phyloP scores from a whole-genome alignment of 768 basidiomycete genomes.

The Hysterangium stoloniferum region DNA sequence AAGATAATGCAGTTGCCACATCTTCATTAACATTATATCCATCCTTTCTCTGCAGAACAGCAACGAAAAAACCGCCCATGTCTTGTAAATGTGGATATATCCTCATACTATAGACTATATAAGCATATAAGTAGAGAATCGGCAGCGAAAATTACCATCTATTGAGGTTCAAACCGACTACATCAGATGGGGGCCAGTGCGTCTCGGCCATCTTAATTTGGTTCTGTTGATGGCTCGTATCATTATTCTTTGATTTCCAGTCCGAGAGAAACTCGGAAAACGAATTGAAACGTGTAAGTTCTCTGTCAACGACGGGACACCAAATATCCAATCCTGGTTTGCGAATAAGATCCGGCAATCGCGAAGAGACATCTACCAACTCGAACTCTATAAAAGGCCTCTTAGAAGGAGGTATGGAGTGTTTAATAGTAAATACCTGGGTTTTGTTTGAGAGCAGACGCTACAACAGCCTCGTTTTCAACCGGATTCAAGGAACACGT shows the following conservation, averaged over 20 bases:
- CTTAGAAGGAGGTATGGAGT: not conserved
- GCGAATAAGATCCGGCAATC: constrained; percentile 63
- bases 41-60: constrained; percentile 55
- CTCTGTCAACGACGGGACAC: constrained; percentile 57
- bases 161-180: constrained; percentile 49
- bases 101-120: constrained; percentile 49
- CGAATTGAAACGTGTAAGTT: constrained; percentile 2
- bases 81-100: constrained; percentile 95
- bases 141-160: constrained; percentile 47
- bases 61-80: constrained; percentile 97
- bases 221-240: constrained; percentile 6
- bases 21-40: not conserved
- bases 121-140: not conserved
- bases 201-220: constrained; percentile 54
- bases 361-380: constrained; percentile 70
- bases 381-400: constrained; percentile 47
- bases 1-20: not conserved
- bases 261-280: constrained; percentile 8
- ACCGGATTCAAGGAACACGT: constrained; percentile 96
- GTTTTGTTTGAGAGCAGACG: constrained; percentile 66
- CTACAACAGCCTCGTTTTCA: constrained; percentile 95
- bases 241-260: constrained; percentile 4
- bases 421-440: constrained; percentile 38
- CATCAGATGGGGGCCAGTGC: constrained; percentile 74
- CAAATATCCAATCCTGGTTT: constrained; percentile 71